phyloP scores from a whole-genome alignment of 148 eudicot species.

The Silene uniflora region DNA sequence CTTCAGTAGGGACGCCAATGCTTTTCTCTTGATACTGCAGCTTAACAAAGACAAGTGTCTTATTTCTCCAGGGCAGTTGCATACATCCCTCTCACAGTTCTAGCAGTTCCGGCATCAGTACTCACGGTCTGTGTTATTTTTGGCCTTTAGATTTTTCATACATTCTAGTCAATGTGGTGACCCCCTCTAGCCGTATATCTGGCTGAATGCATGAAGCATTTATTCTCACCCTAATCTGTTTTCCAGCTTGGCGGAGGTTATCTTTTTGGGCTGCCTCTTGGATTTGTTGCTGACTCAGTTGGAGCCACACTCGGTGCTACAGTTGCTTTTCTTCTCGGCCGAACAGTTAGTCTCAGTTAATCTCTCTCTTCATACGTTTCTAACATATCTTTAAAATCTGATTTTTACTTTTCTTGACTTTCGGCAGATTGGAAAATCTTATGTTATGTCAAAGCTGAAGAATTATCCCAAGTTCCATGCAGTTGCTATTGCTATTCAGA shows the following conservation, averaged over 20 bases:
- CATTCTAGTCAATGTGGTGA: background rate
- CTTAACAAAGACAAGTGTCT: background rate
- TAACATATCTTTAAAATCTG: background rate
- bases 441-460: conserved; percentile 45
- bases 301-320: conserved; percentile 90
- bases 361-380: background rate
- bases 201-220: background rate
- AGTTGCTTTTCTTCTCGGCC: conserved; percentile 85
- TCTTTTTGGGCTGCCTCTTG: conserved; percentile 89
- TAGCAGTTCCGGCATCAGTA: conserved; percentile 97
- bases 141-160: background rate
- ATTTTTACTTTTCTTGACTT: conserved; percentile 1
- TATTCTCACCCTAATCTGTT: background rate
- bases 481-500: conserved; percentile 41
- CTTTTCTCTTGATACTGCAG: background rate
- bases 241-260: conserved; percentile 95
- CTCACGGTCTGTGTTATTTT: conserved; percentile 60
- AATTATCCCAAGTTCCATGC: conserved; percentile 49
- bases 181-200: background rate
- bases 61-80: conserved; percentile 79
- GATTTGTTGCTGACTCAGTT: conserved; percentile 83
- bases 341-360: conserved; percentile 61
- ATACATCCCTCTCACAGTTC: conserved; percentile 81
- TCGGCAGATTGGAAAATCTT: conserved; percentile 43
- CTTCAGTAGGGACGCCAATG: conserved; percentile 2